A percentile compares a stretch with the other conserved stretches of the same genome.
Conservation (phyloP, 345 rosid genomes). For the Cardamine chenopodiifolia region DNA sequence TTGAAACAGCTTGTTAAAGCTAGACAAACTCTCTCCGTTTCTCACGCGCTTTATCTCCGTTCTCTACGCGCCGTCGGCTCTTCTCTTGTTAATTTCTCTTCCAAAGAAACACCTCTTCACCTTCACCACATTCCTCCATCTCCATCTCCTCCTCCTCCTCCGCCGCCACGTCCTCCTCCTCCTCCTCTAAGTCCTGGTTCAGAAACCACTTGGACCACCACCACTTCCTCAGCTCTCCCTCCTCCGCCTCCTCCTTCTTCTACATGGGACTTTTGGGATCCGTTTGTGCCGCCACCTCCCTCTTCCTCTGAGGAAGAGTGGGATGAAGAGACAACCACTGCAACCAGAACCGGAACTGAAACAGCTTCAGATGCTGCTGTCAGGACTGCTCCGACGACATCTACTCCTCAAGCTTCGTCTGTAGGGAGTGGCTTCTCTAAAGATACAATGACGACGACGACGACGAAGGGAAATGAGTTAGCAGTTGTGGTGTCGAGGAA, state of each 20-base stretch:
- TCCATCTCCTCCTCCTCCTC: slow-evolving; percentile 38
- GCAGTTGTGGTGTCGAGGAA: slow-evolving; percentile 85
- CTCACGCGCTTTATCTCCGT: slow-evolving; percentile 89
- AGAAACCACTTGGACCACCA: slow-evolving; percentile 77
- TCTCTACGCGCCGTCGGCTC: slow-evolving; percentile 84
- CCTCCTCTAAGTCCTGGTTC: slow-evolving; percentile 80
- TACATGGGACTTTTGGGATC: slow-evolving; percentile 97
- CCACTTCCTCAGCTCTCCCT: slow-evolving; percentile 54
- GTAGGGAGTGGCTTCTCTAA: slow-evolving; percentile 68
- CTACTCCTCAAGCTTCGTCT: slow-evolving; percentile 58
- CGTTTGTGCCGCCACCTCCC: slow-evolving; percentile 63
- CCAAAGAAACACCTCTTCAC: slow-evolving; percentile 65
- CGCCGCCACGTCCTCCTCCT: slow-evolving; percentile 49
- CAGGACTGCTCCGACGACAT: slow-evolving; percentile 47
- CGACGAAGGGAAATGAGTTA: slow-evolving; percentile 61
- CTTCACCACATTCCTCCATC: slow-evolving; percentile 49
- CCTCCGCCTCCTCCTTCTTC: slow-evolving; percentile 75
- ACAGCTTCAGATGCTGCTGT: slow-evolving; percentile 50
- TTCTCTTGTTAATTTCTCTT: slow-evolving; percentile 75
- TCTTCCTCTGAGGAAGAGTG: slow-evolving; percentile 72
- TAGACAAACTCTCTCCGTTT: slow-evolving; percentile 73
- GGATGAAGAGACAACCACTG: slow-evolving; percentile 59
- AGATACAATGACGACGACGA: slow-evolving; percentile 48
- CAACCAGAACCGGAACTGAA: slow-evolving; percentile 29
- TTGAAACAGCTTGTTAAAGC: slow-evolving; percentile 83